Conservation (phyloP, 1,284 basidiomycete species). For the Apiotrichum akiyoshidainum region DNA sequence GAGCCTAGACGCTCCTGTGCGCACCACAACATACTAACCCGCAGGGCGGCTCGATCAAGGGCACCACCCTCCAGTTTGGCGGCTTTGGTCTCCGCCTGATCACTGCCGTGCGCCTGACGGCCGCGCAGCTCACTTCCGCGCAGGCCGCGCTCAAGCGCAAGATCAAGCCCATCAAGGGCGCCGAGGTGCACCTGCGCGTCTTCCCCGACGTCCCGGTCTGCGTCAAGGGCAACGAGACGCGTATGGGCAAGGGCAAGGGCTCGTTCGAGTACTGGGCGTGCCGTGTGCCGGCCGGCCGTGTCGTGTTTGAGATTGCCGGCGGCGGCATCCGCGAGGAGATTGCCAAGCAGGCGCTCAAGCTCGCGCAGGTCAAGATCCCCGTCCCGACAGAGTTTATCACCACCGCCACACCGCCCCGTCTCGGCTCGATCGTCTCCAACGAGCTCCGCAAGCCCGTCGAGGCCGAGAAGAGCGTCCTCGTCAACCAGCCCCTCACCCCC, state of each 20-base stretch:
- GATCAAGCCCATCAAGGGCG: constrained; percentile 85
- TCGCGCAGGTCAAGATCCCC: constrained; percentile 86
- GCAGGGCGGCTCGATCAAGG: constrained; percentile 82
- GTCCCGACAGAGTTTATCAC: constrained; percentile 86
- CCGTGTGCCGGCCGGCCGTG: constrained; percentile 85
- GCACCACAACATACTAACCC: constrained; percentile 17
- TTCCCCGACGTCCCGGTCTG: constrained; percentile 98
- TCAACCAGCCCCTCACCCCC: constrained; percentile 2
- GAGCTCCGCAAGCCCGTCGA: constrained; percentile 29
- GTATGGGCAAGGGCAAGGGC: constrained; percentile 99
- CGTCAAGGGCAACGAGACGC: constrained; percentile 97
- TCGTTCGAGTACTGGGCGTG: constrained; percentile 97
- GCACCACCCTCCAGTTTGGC: constrained; percentile 87
- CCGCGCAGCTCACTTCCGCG: constrained; percentile 82
- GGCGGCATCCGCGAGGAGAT: constrained; percentile 85
- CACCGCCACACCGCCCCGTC: constrained; percentile 65
- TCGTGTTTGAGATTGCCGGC: constrained; percentile 93
- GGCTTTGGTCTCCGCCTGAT: constrained; percentile 84
- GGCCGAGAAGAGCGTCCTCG: constrained; percentile 18
- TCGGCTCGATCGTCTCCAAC: constrained; percentile 58
- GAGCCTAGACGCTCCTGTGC: constrained; percentile 25
- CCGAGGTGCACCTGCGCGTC: constrained; percentile 80
- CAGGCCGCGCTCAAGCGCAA: constrained; percentile 88
- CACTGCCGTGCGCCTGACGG: constrained; percentile 77
- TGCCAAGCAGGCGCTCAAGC: constrained; percentile 84